Base-by-base conservation (phyloP, 1,139 yeast genomes). In the Entelexis paramagnoliae region DNA sequence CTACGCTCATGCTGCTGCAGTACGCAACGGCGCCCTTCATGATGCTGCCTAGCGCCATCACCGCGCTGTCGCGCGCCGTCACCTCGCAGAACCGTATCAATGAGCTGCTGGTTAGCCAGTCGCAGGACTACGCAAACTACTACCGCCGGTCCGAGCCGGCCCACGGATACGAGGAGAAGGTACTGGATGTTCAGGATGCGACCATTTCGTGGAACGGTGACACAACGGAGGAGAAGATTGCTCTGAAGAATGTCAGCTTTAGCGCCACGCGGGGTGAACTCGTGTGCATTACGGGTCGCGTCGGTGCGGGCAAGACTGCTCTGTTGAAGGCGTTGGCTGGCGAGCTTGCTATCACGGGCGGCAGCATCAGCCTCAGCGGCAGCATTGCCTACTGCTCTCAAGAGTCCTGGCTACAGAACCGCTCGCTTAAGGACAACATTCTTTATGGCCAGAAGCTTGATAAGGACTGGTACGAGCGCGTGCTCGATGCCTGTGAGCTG, bases 391-490 rank as follows among this genome's bases (percentile, higher is more conserved):
- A 84, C 62, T 89, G 86, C 56, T 77, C 95, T 1, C 96, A 87
- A 67, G 75, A 77, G 44, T 75, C 95, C 2, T 91, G 97, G 97
- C 87, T 91, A 53, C 87, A 87, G 85, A 91, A 91, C 65, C 95
- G 94, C 48, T 74, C 94, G 6, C 84, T 91, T 19, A 83, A 80
- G 62, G 96, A 88, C 33, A 91, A 91, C 63, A 83, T 91, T 63
- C 66, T 87, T 55, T 91, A 89, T 69, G 97, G 97, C 30, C 86
- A 84, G 67, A 80, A 78, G 63, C 84, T 72, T 63, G 96, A 91
- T 62, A 77, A 84, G 19, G 81, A 74, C 20, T 88, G 87, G 62
- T 91, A 91, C 67, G 77, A 81, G 40, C 74, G 75, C 59, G 88
- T 95, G 2, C 62, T 87, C 35, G 78, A 78, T 50, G 93, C 93